Base-by-base conservation (phyloP, 78 protist genomes). In the Polysphondylium violaceum region DNA sequence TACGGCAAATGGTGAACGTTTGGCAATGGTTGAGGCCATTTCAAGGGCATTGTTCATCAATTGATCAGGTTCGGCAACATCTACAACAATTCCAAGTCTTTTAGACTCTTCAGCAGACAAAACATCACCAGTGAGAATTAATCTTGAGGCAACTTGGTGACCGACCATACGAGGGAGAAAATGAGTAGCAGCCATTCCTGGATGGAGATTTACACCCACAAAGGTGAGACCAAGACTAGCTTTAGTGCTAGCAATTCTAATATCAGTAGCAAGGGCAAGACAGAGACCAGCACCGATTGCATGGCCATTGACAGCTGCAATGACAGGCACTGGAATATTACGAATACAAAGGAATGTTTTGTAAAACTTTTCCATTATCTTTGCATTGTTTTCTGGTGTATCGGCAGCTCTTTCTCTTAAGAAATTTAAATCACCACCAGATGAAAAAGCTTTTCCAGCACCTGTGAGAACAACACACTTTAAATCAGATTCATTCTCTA, bases 201-300 rank as follows among this genome's bases (percentile, higher is more conserved):
- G 88, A 40, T 83, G 88, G 51, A 94, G 53, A 35, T 95, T 95
- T 1, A 94, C 6, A 5, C n/a, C 6, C 0, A 50, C 50, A 56
- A 94, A 94, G 0, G 88, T 78, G 6, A 94, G 36, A 50, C 96
- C 96, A n/a, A 94, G 8, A 9, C 14, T 25, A n/a, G 94, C 94
- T 25, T 63, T 81, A 33, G n/a, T 47, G 0, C 65, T 19, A 8
- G 72, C 65, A 4, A 94, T 3, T 17, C 96, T 79, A 0, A 94
- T 44, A 50, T 94, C 96, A 23, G 93, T 58, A 6, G 96, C 96
- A 53, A 87, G 12, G 8, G 96, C 92, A 3, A 94, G 33, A 76
- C 96, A 87, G 1, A 74, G 31, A 29, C 96, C 96, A 7, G 96
- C 96, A 81, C 96, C 96, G 25, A 94, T 63, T 0, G 96, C 96